Evolutionary conservation across 2,329 filamentous ascomycete species (phyloP).

Genomic region (Exophiala oligosperma): DNA sequence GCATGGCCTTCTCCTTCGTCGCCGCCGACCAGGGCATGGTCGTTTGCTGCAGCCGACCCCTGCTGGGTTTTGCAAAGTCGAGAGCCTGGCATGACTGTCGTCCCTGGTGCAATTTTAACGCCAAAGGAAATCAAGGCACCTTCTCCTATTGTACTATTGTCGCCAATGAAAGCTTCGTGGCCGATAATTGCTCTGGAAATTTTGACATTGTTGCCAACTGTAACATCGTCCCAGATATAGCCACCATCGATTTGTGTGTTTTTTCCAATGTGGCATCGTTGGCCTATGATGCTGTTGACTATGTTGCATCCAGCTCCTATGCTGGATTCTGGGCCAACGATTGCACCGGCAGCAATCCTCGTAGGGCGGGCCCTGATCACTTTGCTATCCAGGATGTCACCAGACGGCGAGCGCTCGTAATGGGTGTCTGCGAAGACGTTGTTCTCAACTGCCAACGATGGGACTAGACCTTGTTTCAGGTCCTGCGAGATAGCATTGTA

Average conservation of each 20-base stretch:
- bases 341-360: constrained; percentile 65
- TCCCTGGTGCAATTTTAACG: constrained; percentile 54
- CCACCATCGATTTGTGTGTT: constrained; percentile 77
- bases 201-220: constrained; percentile 71
- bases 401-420: constrained; percentile 68
- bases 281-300: constrained; percentile 75
- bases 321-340: constrained; percentile 74
- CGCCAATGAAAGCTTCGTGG: constrained; percentile 69
- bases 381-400: constrained; percentile 44
- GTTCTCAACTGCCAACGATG: constrained; percentile 26
- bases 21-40: constrained; percentile 55
- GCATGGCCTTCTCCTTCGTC: constrained; percentile 61
- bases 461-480: constrained; percentile 27
- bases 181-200: constrained; percentile 76
- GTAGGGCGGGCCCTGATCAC: constrained; percentile 74
- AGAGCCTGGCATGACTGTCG: constrained; percentile 25
- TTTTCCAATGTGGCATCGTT: constrained; percentile 80
- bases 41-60: constrained; percentile 32
- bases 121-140: constrained; percentile 80
- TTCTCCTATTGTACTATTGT: constrained; percentile 65
- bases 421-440: constrained; percentile 79
- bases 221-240: constrained; percentile 84
- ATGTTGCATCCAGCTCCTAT: constrained; percentile 73
- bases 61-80: constrained; percentile 20
- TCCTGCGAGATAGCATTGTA: constrained; percentile 89